Conservation (phyloP, 257 asterid genomes). For the Ehretia macrophylla region DNA sequence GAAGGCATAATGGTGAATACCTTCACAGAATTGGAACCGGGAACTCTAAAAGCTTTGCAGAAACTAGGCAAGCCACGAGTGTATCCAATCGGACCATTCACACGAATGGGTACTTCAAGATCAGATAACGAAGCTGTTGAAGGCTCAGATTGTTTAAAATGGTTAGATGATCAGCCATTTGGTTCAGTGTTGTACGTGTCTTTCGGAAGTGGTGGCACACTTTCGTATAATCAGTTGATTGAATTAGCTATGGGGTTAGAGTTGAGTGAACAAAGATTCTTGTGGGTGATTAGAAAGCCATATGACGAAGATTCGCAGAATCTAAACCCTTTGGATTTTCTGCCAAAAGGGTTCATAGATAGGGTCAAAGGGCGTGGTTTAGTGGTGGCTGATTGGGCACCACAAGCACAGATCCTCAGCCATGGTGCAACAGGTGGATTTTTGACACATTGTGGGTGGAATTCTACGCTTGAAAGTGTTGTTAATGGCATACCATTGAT, state of each 20-base stretch:
- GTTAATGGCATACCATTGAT: slow-evolving; percentile 62
- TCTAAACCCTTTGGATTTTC: slow-evolving; percentile 14
- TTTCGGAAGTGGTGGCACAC: slow-evolving; percentile 76
- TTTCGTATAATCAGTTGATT: slow-evolving; percentile 35
- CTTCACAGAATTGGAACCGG: slow-evolving; percentile 61
- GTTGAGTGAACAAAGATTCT: slow-evolving; percentile 33
- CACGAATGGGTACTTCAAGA: slow-evolving; percentile 23
- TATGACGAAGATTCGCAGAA: slow-evolving; percentile 14
- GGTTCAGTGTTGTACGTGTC: slow-evolving; percentile 67
- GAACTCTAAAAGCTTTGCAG: slow-evolving; percentile 34
- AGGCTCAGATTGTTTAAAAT: slow-evolving; percentile 23
- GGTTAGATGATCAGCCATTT: slow-evolving; percentile 65
- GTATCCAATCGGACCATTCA: slow-evolving; percentile 65
- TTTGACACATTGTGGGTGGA: slow-evolving; percentile 65
- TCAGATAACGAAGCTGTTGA: no score
- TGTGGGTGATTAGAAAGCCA: slow-evolving; percentile 36
- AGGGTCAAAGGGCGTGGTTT: slow-evolving; percentile 24
- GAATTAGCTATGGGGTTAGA: slow-evolving; percentile 37
- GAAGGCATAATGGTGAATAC: slow-evolving; percentile 58
- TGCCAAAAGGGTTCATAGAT: slow-evolving; percentile 29
- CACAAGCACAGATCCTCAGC: slow-evolving; percentile 21
- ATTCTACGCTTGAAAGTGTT: slow-evolving; percentile 51
- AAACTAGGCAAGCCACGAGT: slow-evolving; percentile 37
- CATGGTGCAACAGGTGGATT: slow-evolving; percentile 34
- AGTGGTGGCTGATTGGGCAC: slow-evolving; percentile 34